Conservation (phyloP, 2,329 filamentous ascomycete species). For the Fusarium dlaminii region DNA sequence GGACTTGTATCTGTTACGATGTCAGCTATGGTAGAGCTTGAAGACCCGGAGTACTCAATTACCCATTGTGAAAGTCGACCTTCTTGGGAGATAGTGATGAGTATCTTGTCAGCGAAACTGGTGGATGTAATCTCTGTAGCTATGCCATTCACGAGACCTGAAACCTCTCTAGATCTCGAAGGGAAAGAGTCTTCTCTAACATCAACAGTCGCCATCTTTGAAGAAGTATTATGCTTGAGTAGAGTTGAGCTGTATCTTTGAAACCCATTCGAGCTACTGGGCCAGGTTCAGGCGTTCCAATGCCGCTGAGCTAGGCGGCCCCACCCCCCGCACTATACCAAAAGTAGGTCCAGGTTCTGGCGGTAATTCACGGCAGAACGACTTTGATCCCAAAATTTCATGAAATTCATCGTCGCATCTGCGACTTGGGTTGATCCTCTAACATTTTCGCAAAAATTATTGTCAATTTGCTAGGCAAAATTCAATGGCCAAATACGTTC, state of each 20-base stretch:
- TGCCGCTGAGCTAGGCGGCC: constrained; percentile 14
- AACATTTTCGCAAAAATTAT: constrained; percentile 19
- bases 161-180: constrained; percentile 67
- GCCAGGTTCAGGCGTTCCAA: background rate
- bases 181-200: constrained; percentile 71
- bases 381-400: constrained; percentile 49
- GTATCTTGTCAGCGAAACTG: constrained; percentile 87
- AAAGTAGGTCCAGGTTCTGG: constrained; percentile 43
- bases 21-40: background rate
- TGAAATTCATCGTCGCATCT: constrained; percentile 21
- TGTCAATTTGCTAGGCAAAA: constrained; percentile 12
- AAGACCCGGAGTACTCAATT: constrained; percentile 19
- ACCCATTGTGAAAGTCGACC: constrained; percentile 94
- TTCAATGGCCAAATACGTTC: constrained; percentile 66
- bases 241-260: constrained; percentile 18
- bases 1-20: constrained; percentile 74
- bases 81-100: constrained; percentile 88
- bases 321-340: constrained; percentile 50
- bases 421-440: constrained; percentile 11
- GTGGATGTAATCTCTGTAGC: constrained; percentile 77
- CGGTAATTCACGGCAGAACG: constrained; percentile 52
- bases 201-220: constrained; percentile 52
- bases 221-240: constrained; percentile 1
- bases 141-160: constrained; percentile 71
- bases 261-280: background rate